phyloP scores from a whole-genome alignment of 805 yeast genomes.

The Candida glaebosa region DNA sequence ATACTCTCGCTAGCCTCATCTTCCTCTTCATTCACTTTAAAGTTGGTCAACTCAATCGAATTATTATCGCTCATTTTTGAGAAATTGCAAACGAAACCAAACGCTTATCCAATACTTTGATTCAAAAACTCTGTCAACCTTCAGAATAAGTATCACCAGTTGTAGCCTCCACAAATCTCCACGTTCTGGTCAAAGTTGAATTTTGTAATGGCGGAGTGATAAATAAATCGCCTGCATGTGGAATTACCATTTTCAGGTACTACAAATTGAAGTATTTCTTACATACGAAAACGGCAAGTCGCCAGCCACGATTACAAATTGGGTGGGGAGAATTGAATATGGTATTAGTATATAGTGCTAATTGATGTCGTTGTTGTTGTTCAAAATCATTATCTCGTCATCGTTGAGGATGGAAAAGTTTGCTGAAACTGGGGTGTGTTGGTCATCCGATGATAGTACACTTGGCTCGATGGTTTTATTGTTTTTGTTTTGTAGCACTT shows the following conservation, averaged over 20 bases:
- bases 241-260: background rate
- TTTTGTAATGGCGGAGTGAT: background rate
- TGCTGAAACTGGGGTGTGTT: constrained; percentile 1
- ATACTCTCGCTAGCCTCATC: constrained; percentile 1
- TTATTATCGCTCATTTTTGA: background rate
- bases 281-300: no score
- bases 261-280: no score
- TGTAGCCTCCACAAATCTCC: background rate
- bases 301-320: no score
- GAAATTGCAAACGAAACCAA: background rate
- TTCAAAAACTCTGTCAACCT: background rate
- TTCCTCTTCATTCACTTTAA: background rate
- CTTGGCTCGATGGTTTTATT: no score
- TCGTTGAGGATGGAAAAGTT: constrained; percentile 18
- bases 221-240: background rate
- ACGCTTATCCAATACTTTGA: background rate
- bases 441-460: background rate
- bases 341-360: background rate
- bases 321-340: no score
- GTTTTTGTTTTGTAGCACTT: background rate
- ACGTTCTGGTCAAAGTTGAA: background rate
- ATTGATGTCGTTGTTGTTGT: constrained; percentile 8
- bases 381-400: constrained; percentile 20
- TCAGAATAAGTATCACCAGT: background rate
- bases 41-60: constrained; percentile 1